These are phyloP conservation scores for Davidsoniella eucalypti DNA, from an alignment of 2,329 filamentous ascomycete species.

Conservation along the genomic window DNA sequence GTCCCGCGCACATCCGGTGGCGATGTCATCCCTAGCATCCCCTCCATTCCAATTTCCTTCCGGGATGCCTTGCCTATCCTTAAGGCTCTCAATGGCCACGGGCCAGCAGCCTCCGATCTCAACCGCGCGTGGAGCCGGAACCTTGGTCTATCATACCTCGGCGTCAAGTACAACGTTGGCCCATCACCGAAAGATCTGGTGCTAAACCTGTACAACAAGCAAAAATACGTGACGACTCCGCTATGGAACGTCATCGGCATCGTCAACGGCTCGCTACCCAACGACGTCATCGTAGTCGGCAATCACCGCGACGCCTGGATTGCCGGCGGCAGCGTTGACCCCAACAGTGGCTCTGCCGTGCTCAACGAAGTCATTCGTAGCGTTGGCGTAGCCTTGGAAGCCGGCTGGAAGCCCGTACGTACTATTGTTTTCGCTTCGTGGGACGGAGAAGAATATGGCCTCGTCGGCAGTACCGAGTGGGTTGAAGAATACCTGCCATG, in stretches of 20 bases:
- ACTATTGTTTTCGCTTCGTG: slow-evolving; percentile 82
- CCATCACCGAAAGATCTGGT: slow-evolving; percentile 58
- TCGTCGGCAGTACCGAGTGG: slow-evolving; percentile 82
- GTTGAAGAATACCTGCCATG: slow-evolving; percentile 78
- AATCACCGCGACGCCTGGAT: slow-evolving; percentile 89
- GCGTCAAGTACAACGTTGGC: slow-evolving; percentile 71
- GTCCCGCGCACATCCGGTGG: slow-evolving; percentile 57
- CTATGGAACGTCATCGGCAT: slow-evolving; percentile 86
- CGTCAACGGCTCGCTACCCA: slow-evolving; percentile 69
- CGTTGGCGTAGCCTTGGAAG: slow-evolving; percentile 53
- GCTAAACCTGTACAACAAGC: slow-evolving; percentile 60
- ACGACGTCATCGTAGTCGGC: slow-evolving; percentile 81
- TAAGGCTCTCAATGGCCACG: slow-evolving; percentile 79
- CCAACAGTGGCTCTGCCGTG: slow-evolving; percentile 66
- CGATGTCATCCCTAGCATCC: slow-evolving; percentile 61
- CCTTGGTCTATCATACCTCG: slow-evolving; percentile 60
- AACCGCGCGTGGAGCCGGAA: slow-evolving; percentile 53
- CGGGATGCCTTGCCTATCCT: slow-evolving; percentile 71
- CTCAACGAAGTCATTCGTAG: slow-evolving; percentile 64
- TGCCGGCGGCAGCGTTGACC: slow-evolving; percentile 66
- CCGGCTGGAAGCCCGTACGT: slow-evolving; percentile 46
- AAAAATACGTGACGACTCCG: slow-evolving; percentile 66
- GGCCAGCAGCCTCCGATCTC: slow-evolving; percentile 59
- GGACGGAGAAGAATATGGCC: slow-evolving; percentile 73
- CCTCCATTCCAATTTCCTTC: slow-evolving; percentile 84